Percentiles rank a stretch among this genome's conserved stretches.
These are phyloP conservation scores for Solanum paucissectum DNA, from an alignment of 257 asterid species.

Conservation along the genomic window DNA sequence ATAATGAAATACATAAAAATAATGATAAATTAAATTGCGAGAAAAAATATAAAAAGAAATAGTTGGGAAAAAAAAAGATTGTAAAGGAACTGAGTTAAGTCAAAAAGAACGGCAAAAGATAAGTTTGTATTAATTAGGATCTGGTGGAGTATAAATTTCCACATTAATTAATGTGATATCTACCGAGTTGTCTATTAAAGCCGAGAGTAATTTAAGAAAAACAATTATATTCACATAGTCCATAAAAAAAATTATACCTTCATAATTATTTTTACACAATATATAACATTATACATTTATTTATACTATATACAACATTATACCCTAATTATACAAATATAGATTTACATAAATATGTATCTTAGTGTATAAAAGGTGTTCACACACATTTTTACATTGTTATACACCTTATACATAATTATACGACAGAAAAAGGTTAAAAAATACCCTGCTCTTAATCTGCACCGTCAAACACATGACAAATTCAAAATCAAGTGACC, in stretches of 20 bases:
- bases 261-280: not conserved
- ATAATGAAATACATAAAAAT: not conserved
- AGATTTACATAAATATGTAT: not conserved
- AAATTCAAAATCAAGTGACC: not conserved
- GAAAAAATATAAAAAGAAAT: too few species aligned
- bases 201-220: not conserved
- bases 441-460: not conserved
- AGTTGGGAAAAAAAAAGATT: rapidly evolving
- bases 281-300: not conserved
- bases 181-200: not conserved
- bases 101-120: not conserved
- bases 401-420: not conserved
- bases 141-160: not conserved
- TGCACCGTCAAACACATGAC: not conserved
- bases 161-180: not conserved
- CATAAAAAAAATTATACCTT: not conserved
- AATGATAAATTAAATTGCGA: not conserved
- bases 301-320: not conserved
- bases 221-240: not conserved
- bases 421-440: too few species aligned
- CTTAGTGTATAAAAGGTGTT: too few species aligned
- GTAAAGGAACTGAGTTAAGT: not conserved
- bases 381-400: not conserved
- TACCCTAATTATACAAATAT: not conserved
- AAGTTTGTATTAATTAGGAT: not conserved